Evolutionary conservation across 179 eudicot genomes (phyloP).

Genomic region (Beta lomatogona): DNA sequence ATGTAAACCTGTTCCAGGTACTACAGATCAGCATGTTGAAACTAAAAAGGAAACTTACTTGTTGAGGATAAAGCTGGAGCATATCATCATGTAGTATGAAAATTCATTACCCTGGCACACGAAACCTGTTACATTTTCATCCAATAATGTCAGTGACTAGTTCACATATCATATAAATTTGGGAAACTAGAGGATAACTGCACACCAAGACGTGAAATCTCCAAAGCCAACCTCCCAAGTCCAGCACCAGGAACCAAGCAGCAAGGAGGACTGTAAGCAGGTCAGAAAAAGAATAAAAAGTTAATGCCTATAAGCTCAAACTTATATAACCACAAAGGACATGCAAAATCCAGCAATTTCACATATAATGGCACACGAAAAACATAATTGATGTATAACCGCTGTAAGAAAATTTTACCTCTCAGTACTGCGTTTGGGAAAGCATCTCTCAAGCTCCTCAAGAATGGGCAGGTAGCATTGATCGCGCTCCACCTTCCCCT

Average conservation of each 20-base stretch:
- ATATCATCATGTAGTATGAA: constrained; percentile 99
- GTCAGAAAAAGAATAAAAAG: not conserved
- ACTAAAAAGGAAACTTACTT: constrained; percentile 49
- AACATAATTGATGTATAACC: not conserved
- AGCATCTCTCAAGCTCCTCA: constrained; percentile 72
- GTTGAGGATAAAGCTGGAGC: constrained; percentile 94
- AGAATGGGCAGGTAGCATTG: constrained; percentile 95
- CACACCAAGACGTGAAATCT: constrained; percentile 90
- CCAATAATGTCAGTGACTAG: constrained; percentile 23
- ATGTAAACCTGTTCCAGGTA: not conserved
- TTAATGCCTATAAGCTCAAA: not conserved
- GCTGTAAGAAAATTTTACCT: constrained; percentile 42
- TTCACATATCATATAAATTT: constrained; percentile 13
- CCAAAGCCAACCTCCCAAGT: constrained; percentile 97
- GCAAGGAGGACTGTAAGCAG: constrained; percentile 67
- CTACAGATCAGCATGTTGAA: not conserved
- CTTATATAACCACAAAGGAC: not conserved
- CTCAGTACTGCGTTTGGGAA: constrained; percentile 60
- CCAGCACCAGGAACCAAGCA: constrained; percentile 99
- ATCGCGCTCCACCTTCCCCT: constrained; percentile 94
- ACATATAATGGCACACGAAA: not conserved
- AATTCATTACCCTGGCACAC: constrained; percentile 93
- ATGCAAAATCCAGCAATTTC: not conserved
- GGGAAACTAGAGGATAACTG: not conserved
- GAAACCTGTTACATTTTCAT: constrained; percentile 59